phyloP scores from a whole-genome alignment of 176 grass and related monocot genomes.

The Thalia dealbata region DNA sequence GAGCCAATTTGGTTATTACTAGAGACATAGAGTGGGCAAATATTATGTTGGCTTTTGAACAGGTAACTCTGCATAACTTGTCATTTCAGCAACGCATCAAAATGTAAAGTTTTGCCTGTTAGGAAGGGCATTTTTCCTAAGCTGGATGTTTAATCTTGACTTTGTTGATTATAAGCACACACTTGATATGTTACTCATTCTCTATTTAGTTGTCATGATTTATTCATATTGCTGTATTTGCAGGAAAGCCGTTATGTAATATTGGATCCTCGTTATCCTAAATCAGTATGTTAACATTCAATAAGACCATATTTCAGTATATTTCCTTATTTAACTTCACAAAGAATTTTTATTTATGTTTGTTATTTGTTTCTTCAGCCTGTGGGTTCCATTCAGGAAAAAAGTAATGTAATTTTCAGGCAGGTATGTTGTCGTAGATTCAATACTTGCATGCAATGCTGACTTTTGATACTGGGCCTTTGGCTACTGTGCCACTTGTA shows the following conservation, averaged over 20 bases:
- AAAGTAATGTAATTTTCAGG: slow-evolving; percentile 84
- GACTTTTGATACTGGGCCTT: neutral
- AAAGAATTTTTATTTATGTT: slow-evolving; percentile 7
- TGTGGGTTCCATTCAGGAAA: slow-evolving; percentile 73
- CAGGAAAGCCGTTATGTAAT: slow-evolving; percentile 93
- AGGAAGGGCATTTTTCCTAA: neutral
- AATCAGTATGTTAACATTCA: slow-evolving; percentile 40
- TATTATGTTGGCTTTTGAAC: slow-evolving; percentile 64
- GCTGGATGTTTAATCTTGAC: neutral
- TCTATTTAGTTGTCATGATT: neutral
- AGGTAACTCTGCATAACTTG: too few relatives aligned
- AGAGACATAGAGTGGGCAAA: slow-evolving; percentile 97
- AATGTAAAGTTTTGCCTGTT: neutral
- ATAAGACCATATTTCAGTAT: neutral
- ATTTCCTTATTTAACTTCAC: slow-evolving; percentile 14
- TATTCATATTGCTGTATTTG: slow-evolving; percentile 25
- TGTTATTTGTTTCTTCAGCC: slow-evolving; percentile 37
- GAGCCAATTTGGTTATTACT: slow-evolving; percentile 66
- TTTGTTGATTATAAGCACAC: neutral
- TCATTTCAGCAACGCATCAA: neutral
- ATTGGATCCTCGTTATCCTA: slow-evolving; percentile 59
- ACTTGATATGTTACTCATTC: neutral
- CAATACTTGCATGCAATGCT: neutral
- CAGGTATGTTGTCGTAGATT: slow-evolving; percentile 41
- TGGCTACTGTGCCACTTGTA: neutral